Base-by-base conservation (phyloP, 495 filamentous ascomycete species). In the Xylaria sp. region DNA sequence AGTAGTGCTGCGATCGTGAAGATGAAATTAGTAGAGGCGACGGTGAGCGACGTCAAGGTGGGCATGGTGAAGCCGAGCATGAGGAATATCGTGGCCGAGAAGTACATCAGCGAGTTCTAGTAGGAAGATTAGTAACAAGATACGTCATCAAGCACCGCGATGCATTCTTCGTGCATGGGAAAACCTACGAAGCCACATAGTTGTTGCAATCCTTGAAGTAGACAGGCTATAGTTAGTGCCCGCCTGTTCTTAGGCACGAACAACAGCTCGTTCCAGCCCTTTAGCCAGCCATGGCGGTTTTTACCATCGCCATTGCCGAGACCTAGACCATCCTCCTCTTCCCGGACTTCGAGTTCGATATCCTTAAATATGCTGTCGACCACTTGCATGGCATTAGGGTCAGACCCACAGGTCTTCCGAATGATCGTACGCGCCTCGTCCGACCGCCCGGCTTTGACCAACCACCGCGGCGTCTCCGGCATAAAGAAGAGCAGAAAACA, bases 51-150 rank as follows among this genome's bases (percentile, higher is more conserved):
- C 3, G 91, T 93, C 57, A 95, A 85, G 0, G 93, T 97, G 33
- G 95, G 95, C 21, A 89, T 90, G 40, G 85, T 85, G 79, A 97
- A 97, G 3, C 91, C 91, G 26, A 97, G 83, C 37, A 93, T 81
- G 14, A 89, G 85, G 78, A 98, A 98, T 40, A 98, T 93, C 6
- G 94, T 97, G 5, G 93, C 93, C 8, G 93, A 95, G 79, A 95
- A 97, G 78, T 98, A 98, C 95, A 98, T 98, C 15, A 97, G 85
- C 58, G 91, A 92, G 81, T 97, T 97, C 88, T 91, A 74, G 24
- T 64, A 21, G 12, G 31, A 31, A 17, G 31, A 63, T 78, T 59
- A 80, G 75, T 63, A 61, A 17, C 26, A 41, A 26, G 15, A 52
- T 24, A n/a, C 31, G 6, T 41, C 15, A 29, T 43, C 0, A 35